These are phyloP conservation scores for Pharnaceum exiguum DNA, from an alignment of 148 eudicot genomes.

Conservation along the genomic window DNA sequence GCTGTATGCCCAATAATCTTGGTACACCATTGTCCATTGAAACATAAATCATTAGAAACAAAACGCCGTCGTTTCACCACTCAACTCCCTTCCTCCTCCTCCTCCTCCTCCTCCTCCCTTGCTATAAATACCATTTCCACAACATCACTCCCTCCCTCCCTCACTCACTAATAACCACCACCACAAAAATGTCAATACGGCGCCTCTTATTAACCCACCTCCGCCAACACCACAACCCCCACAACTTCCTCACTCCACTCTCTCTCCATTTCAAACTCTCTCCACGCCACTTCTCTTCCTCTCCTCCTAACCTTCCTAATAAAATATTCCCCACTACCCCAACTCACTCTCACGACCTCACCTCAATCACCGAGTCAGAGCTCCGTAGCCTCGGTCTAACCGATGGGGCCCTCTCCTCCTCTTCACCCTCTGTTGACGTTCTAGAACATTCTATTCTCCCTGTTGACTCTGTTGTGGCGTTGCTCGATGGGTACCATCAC, in stretches of 20 bases:
- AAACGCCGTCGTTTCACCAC: too few relatives aligned
- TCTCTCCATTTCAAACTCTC: too few relatives aligned
- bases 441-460: constrained; percentile 49
- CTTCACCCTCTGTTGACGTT: not conserved
- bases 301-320: constrained; percentile 26
- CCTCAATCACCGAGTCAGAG: constrained; percentile 33
- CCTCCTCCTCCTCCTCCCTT: too few relatives aligned
- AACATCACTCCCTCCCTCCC: too few relatives aligned
- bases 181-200: too few relatives aligned
- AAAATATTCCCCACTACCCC: constrained; percentile 6
- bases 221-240: not conserved
- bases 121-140: too few relatives aligned
- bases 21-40: too few relatives aligned
- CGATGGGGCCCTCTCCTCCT: constrained; percentile 26
- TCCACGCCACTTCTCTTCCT: constrained; percentile 27
- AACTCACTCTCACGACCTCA: constrained; percentile 23
- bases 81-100: too few relatives aligned
- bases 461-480: constrained; percentile 34
- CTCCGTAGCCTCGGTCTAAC: constrained; percentile 21
- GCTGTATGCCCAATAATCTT: too few relatives aligned
- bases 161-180: too few relatives aligned
- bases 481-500: constrained; percentile 55
- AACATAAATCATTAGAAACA: too few relatives aligned
- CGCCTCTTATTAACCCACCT: not conserved
- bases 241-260: not conserved